Percentiles rank a stretch among this genome's conserved stretches.
These are phyloP conservation scores for Skeletonema potamos DNA, from an alignment of 108 stramenopile genomes.

Conservation along the genomic window DNA sequence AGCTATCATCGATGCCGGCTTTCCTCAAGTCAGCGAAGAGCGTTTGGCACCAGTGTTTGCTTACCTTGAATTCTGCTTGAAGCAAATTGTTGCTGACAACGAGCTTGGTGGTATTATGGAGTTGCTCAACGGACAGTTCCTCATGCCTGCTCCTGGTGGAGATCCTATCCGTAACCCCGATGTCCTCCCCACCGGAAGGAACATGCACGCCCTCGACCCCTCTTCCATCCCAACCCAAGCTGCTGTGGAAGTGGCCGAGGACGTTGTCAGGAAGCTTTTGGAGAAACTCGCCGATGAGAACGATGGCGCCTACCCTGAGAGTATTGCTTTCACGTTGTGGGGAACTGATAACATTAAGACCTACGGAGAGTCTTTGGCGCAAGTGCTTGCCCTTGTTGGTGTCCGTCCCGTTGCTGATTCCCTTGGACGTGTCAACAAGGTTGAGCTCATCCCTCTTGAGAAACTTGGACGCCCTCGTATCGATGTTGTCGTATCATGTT, in stretches of 20 bases:
- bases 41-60: slow-evolving; percentile 80
- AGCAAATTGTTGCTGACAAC: slow-evolving; percentile 97
- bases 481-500: slow-evolving; percentile 96
- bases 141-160: slow-evolving; percentile 95
- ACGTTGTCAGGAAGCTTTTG: slow-evolving; percentile 86
- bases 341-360: slow-evolving; percentile 99
- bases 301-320: slow-evolving; percentile 87
- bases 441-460: slow-evolving; percentile 96
- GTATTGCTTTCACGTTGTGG: slow-evolving; percentile 96
- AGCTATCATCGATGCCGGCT: slow-evolving; percentile 88
- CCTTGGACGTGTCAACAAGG: slow-evolving; percentile 97
- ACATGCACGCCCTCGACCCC: slow-evolving; percentile 97
- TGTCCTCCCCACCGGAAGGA: slow-evolving; percentile 93
- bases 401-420: slow-evolving; percentile 93
- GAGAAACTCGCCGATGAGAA: slow-evolving; percentile 91
- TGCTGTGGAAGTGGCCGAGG: slow-evolving; percentile 90
- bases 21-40: slow-evolving; percentile 79
- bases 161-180: slow-evolving; percentile 98
- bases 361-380: slow-evolving; percentile 94
- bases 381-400: slow-evolving; percentile 93
- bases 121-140: slow-evolving; percentile 92
- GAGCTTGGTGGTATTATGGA: slow-evolving; percentile 93
- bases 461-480: slow-evolving; percentile 94
- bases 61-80: slow-evolving; percentile 96
- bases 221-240: slow-evolving; percentile 94